Evolutionary conservation across 2,329 filamentous ascomycete species (phyloP), one percentile per base, ranked within the genome.

Genomic region (Penicillium sp.): DNA sequence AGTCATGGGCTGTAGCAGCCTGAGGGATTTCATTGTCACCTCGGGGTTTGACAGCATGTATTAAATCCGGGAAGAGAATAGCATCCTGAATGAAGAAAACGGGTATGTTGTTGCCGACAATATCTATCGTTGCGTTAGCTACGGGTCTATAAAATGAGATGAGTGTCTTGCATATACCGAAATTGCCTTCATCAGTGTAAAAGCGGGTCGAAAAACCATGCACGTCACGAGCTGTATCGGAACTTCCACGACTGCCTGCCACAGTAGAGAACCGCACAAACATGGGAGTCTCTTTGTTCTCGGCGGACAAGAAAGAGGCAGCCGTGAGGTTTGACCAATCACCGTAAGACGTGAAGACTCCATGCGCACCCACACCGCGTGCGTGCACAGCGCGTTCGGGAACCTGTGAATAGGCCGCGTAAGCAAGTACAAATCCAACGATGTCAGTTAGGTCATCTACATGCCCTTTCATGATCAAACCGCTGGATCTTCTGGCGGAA

Each of bases 261-360:
- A 92, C 89, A 2, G 88, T 91, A 0, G 88, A 91, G 70, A 91
- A 90, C n/a, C 89, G 86, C n/a, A 88, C 78, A 65, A 90, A 90
- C 0, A 86, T 77, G 0, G 85, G 79, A 0, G 87, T 86, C 67
- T 86, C 71, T 70, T 90, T 89, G 39, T 80, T 83, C n/a, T 78
- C 70, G 1, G 73, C 69, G 7, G 69, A 71, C 14, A 90, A 75
- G 71, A 90, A 90, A 0, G 84, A 86, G 11, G 87, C 88, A 7
- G 83, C 84, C 0, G 87, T 90, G 61, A 90, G 80, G 71, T 90
- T 89, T 48, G 82, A 84, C 72, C 79, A 88, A 68, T 90, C 80
- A 2, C 75, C 85, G 63, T 88, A 89, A 46, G 87, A 85, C 35
- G 80, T 85, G 69, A 91, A 92, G 8, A 83, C 84, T 35, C 89